These are phyloP conservation scores for Fallopia convolvulus DNA, from an alignment of 148 eudicot species.

Conservation along the genomic window DNA sequence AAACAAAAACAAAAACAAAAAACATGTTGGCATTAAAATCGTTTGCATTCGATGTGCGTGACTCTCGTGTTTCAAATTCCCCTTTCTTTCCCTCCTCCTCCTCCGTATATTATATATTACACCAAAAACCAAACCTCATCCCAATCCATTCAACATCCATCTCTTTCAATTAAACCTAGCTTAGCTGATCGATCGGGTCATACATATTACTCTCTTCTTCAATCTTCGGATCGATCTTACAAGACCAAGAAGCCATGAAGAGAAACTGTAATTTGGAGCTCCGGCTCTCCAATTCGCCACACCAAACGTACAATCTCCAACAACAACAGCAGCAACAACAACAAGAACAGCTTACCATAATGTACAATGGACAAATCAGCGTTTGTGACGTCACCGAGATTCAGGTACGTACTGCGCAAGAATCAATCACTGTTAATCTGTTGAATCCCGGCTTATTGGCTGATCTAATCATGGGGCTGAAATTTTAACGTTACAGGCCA, in stretches of 20 bases:
- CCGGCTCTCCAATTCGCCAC: constrained; percentile 8
- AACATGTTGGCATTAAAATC: background rate
- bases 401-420: constrained; percentile 23
- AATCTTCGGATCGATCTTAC: background rate
- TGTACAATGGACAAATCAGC: constrained; percentile 36
- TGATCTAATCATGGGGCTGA: background rate
- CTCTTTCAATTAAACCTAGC: background rate
- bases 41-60: background rate
- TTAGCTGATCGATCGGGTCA: too few species aligned
- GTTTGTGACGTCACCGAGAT: constrained; percentile 38
- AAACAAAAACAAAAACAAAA: too few species aligned
- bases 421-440: background rate
- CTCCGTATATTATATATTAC: background rate
- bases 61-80: background rate
- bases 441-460: background rate
- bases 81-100: background rate
- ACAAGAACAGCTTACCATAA: constrained; percentile 30
- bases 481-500: constrained; percentile 32
- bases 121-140: background rate
- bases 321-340: constrained; percentile 16
- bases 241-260: background rate
- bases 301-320: background rate
- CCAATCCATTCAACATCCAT: background rate
- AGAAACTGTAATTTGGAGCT: constrained; percentile 10
- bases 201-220: too few species aligned